Evolutionary conservation across 2,329 filamentous ascomycete species (phyloP).

Genomic region (Albifimbria verrucaria): DNA sequence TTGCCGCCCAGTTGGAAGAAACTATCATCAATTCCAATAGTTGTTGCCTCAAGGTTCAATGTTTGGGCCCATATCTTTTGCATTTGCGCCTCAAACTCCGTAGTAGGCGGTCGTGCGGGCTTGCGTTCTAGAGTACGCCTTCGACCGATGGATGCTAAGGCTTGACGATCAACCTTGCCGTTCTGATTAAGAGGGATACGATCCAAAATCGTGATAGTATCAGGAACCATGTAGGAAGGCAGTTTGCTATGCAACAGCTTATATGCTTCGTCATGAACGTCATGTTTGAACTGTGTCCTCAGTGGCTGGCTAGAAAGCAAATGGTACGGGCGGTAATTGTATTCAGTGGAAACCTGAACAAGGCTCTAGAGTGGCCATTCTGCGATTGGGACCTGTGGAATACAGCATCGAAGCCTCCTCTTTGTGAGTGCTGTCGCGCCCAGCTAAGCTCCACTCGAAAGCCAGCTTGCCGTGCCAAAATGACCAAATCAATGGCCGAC

Average conservation of each 20-base stretch:
- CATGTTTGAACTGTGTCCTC: background rate
- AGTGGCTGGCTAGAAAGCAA: slow-evolving; percentile 9
- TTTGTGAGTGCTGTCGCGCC: slow-evolving; percentile 29
- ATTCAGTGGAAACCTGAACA: slow-evolving; percentile 12
- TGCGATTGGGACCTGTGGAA: slow-evolving; percentile 30
- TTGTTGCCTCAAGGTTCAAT: background rate
- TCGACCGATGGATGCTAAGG: background rate
- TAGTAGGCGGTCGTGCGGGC: too few species aligned
- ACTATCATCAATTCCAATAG: background rate
- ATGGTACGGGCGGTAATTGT: background rate
- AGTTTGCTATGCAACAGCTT: slow-evolving; percentile 6
- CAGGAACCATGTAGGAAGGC: slow-evolving; percentile 14
- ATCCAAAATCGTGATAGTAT: slow-evolving; percentile 4
- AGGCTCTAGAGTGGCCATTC: background rate
- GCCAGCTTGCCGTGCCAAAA: slow-evolving; percentile 26
- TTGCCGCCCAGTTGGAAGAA: background rate
- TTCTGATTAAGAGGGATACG: slow-evolving; percentile 11
- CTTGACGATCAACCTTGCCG: slow-evolving; percentile 13
- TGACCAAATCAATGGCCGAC: slow-evolving; percentile 10
- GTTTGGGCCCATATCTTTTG: background rate
- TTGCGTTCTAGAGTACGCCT: background rate
- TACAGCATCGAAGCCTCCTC: slow-evolving; percentile 16
- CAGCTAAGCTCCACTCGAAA: slow-evolving; percentile 43
- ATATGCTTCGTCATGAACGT: slow-evolving; percentile 1
- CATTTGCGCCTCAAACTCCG: slow-evolving; percentile 2